phyloP scores from a whole-genome alignment of 2,329 filamentous ascomycete genomes.

The Phaeosphaeriaceae sp. region DNA sequence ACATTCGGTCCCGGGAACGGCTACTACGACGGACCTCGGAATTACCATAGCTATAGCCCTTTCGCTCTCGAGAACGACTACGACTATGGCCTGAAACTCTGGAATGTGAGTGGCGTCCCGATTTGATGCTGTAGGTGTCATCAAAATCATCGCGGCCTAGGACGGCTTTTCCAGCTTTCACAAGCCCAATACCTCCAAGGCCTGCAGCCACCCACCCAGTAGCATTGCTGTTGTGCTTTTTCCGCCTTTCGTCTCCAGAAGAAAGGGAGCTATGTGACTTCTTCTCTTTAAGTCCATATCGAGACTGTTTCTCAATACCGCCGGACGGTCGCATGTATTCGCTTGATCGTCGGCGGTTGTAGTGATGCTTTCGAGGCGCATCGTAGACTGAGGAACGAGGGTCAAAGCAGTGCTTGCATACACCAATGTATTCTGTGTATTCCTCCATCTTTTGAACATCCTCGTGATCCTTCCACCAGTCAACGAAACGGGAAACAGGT shows the following conservation, averaged over 20 bases:
- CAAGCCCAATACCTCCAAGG: slow-evolving; percentile 61
- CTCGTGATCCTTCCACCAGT: slow-evolving; percentile 68
- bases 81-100: slow-evolving; percentile 39
- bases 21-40: slow-evolving; percentile 49
- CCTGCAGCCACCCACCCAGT: slow-evolving; percentile 61
- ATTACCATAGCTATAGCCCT: slow-evolving; percentile 54
- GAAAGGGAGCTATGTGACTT: slow-evolving; percentile 38
- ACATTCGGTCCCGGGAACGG: slow-evolving; percentile 44
- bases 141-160: slow-evolving; percentile 62
- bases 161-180: slow-evolving; percentile 60
- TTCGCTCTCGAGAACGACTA: slow-evolving; percentile 49
- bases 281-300: slow-evolving; percentile 53
- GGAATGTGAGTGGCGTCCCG: slow-evolving; percentile 52
- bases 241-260: slow-evolving; percentile 44
- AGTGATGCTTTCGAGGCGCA: slow-evolving; percentile 67
- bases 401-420: slow-evolving; percentile 70
- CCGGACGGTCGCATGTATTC: slow-evolving; percentile 53
- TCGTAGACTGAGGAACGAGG: slow-evolving; percentile 62
- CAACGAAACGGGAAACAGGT: slow-evolving; percentile 61
- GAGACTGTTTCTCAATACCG: slow-evolving; percentile 65
- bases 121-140: slow-evolving; percentile 65
- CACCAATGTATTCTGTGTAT: slow-evolving; percentile 70
- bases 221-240: slow-evolving; percentile 52
- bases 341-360: slow-evolving; percentile 53
- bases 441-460: slow-evolving; percentile 71